Conservation (phyloP, 345 rosid species). For the Syzygium oleosum region DNA sequence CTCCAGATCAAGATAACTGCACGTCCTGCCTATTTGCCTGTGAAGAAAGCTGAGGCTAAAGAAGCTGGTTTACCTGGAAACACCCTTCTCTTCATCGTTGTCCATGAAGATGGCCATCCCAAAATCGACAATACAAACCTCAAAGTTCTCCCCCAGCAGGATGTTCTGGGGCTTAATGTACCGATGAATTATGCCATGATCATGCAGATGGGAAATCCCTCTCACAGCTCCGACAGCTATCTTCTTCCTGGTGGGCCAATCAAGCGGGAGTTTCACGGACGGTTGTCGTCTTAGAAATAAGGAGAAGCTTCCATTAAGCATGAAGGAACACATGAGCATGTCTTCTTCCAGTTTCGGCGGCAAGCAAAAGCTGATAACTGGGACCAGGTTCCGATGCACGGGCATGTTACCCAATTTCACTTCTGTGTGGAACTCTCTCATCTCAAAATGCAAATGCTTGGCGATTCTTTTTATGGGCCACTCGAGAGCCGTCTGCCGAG, state of each 20-base stretch:
- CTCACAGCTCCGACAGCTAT: background rate
- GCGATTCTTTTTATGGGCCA: background rate
- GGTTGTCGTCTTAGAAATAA: background rate
- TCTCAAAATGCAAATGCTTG: too few species aligned
- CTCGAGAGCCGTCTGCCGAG: background rate
- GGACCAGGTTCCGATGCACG: background rate
- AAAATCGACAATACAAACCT: background rate
- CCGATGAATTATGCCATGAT: background rate
- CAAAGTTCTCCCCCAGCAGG: background rate
- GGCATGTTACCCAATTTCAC: background rate
- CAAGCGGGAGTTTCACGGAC: background rate
- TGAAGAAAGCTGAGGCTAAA: background rate
- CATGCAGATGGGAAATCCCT: background rate
- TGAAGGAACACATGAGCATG: background rate
- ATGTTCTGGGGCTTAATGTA: background rate
- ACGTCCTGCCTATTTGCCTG: background rate
- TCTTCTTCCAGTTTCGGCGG: background rate
- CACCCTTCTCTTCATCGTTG: background rate
- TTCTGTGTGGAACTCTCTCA: background rate
- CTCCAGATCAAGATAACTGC: background rate
- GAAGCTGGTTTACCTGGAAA: background rate
- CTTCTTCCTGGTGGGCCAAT: background rate
- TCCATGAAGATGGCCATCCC: background rate
- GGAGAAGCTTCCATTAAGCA: background rate
- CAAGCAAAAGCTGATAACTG: background rate